Base-by-base conservation (phyloP, 129 eudicot genomes). In the Flaveria trinervia region DNA sequence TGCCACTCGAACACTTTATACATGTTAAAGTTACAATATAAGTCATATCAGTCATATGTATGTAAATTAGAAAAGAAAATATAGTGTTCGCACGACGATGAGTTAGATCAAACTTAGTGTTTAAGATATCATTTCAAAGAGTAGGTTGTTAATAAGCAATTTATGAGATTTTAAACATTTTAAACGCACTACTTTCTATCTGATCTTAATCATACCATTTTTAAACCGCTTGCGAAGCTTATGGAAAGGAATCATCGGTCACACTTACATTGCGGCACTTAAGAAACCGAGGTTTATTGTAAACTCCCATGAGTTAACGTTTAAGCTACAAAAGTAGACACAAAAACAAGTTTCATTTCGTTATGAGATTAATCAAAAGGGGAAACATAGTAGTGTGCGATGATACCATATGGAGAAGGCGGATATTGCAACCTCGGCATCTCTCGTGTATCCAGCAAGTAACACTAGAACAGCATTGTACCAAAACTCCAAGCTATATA, bases 381-480 rank as follows among this genome's bases (percentile, higher is more conserved):
- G 3, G 70, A 45, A 8, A 65, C 51, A 45, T 41, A 78, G 14
- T 22, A 77, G 4, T 30, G 41, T 64, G 12, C 30, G 25, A 6
- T 15, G 67, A 69, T 70, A 90, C 93, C 96, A 88, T 66, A 90
- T 90, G 28, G 96, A 90, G 77, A 90, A 88, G 75, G 96, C 92
- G 26, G 96, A 86, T 65, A 90, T 90, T 14, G 87, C 88, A 48
- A 90, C 91, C 81, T 88, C 90, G 9, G 96, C 91, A 66, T 90
- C 70, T 15, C 18, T 59, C 90, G 86, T 90, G 83, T 90, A 90
- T 59, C 96, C 96, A 4, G 96, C 96, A 52, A 90, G 74, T 57
- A 90, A 77, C 52, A 90, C 91, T 49, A 90, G 86, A 68, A 88
- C 41, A 18, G 96, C 89, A 71, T 83, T 72, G 85, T 90, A 90